Evolutionary conservation across 768 basidiomycete species (phyloP), one percentile per base, ranked within the genome.

Genomic region (Termitomyces sp.): DNA sequence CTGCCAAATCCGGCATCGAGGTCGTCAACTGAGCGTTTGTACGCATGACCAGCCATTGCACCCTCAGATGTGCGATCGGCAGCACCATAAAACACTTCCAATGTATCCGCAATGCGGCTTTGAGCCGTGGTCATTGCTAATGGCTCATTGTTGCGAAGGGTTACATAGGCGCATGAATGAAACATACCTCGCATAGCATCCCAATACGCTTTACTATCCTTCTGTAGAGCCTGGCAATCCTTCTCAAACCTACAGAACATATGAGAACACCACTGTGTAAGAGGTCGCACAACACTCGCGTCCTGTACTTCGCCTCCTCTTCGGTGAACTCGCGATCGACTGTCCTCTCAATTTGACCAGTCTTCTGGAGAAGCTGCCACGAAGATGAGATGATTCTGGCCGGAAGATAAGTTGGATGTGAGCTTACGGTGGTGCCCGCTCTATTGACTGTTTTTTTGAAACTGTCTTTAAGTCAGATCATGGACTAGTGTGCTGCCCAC

Each of bases 11-110:
- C 88, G 1, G 83, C 80, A 66, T 99, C 97, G 46, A 98, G 78
- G 61, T 99, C 97, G 65, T 96, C 93, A 8, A 97, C 91, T 0
- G 95, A 92, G 37, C 92, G 84, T 69, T 92, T 96, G 80, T 98
- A 99, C 2, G 97, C 91, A 66, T 98, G 93, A 1, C 93, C 91
- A 0, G 95, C 91, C 93, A 98, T 97, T 9, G 96, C 97, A 47
- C 94, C 91, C 63, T 95, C 93, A 11, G 91, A 93, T 34, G 84
- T 76, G 59, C 83, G 82, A 78, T 94, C 93, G 15, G 91, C 84
- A 48, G 94, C 83, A 59, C 85, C 81, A 72, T 98, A 99, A 78
- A 99, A 98, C 7, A 85, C 78, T 71, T 95, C 91, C 69, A 99
- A 82, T 31, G 95, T 96, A 57, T 97, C 95, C 13, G 95, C 95